Percentiles rank a stretch among this genome's conserved stretches.
Evolutionary conservation across 352 stramenopile genomes (phyloP).

Genomic region (Globisporangium solare): DNA sequence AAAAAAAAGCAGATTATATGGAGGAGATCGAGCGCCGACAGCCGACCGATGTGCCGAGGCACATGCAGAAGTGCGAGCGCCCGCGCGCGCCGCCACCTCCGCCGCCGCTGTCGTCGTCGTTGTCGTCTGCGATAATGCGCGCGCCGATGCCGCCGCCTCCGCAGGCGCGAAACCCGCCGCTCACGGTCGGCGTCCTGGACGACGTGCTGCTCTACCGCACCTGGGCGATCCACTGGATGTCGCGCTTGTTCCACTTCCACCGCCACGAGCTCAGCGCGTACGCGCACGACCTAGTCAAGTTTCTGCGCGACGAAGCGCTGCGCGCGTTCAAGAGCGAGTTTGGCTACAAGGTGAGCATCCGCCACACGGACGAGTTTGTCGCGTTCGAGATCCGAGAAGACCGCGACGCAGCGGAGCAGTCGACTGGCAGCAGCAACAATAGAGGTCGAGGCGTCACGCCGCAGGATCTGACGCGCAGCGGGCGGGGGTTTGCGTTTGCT

Average conservation of each 20-base stretch:
- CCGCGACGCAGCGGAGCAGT: conserved; percentile 18
- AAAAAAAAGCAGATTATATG: too few relatives aligned
- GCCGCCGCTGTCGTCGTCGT: background rate
- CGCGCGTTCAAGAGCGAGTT: conserved; percentile 42
- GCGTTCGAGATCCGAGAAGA: conserved; percentile 59
- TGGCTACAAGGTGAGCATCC: conserved; percentile 63
- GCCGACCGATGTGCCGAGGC: too few relatives aligned
- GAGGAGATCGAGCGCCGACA: background rate
- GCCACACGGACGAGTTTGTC: conserved; percentile 39
- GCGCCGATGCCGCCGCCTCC: background rate
- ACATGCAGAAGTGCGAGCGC: background rate
- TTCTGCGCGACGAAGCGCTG: conserved; percentile 44
- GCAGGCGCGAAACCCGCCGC: background rate
- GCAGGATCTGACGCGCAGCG: background rate
- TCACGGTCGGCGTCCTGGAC: conserved; percentile 16
- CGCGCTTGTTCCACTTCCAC: conserved; percentile 56
- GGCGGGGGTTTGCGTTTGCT: conserved; percentile 2
- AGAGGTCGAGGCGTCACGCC: background rate
- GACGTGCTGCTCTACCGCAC: conserved; percentile 44
- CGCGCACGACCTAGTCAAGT: conserved; percentile 63
- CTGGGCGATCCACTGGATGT: conserved; percentile 65
- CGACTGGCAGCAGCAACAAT: background rate
- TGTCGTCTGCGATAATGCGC: background rate
- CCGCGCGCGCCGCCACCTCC: conserved; percentile 5
- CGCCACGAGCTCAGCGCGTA: conserved; percentile 42